These are phyloP conservation scores for Eutrema heterophyllum DNA, from an alignment of 345 rosid genomes.

Conservation along the genomic window DNA sequence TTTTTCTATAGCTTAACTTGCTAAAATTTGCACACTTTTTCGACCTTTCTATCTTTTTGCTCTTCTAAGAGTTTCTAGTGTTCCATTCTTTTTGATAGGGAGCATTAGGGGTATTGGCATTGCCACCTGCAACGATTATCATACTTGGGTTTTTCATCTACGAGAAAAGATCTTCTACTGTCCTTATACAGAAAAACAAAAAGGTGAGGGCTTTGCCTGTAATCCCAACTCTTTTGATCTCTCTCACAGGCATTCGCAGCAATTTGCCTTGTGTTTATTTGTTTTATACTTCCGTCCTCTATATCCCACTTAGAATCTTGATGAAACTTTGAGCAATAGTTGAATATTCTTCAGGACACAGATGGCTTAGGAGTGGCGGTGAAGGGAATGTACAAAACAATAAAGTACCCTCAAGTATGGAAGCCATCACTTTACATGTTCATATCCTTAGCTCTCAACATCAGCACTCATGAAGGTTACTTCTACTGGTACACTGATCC, in stretches of 20 bases:
- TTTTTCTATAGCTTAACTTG: neutral
- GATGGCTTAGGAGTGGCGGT: conserved; percentile 46
- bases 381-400: conserved; percentile 52
- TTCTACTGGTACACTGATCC: conserved; percentile 89
- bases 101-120: conserved; percentile 58
- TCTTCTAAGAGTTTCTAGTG: neutral
- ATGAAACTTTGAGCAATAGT: neutral
- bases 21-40: neutral
- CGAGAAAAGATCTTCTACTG: conserved; percentile 40
- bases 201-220: conserved; percentile 35
- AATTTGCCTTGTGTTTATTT: neutral
- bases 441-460: conserved; percentile 64
- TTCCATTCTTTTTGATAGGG: conserved; percentile 35
- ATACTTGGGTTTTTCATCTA: conserved; percentile 61
- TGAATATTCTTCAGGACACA: conserved; percentile 34
- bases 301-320: conserved; percentile 1
- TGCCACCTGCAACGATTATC: conserved; percentile 48
- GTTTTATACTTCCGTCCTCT: neutral
- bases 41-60: neutral
- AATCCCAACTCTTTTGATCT: neutral
- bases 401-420: conserved; percentile 73
- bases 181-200: conserved; percentile 36
- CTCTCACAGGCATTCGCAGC: neutral
- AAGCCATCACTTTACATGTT: conserved; percentile 82
- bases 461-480: conserved; percentile 78